Evolutionary conservation across 2,329 filamentous ascomycete genomes (phyloP).

Genomic region (Microsporum audouinii): DNA sequence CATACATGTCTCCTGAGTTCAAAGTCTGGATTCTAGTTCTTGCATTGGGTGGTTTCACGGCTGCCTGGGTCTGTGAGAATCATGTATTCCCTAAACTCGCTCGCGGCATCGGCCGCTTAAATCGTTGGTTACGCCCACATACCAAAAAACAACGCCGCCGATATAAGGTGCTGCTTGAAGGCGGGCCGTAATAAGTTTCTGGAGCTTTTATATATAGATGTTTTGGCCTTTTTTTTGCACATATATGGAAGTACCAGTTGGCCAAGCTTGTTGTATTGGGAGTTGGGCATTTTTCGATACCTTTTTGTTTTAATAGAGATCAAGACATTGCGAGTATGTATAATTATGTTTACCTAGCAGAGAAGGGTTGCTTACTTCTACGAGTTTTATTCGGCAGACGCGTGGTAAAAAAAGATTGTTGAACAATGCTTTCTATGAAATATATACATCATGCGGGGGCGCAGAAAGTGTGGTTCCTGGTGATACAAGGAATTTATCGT

Average conservation of each 20-base stretch:
- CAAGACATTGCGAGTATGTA: not conserved
- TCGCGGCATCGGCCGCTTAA: conserved; percentile 52
- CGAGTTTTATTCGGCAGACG: not conserved
- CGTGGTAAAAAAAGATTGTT: not conserved
- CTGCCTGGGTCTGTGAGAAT: conserved; percentile 62
- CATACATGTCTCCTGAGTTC: conserved; percentile 60
- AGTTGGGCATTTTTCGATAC: not conserved
- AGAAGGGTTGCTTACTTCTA: not conserved
- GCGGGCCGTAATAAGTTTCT: not conserved
- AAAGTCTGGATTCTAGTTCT: conserved; percentile 60
- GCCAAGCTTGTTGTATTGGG: not conserved
- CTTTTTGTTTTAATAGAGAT: not conserved
- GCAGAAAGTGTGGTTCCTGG: not conserved
- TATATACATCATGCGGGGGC: not conserved
- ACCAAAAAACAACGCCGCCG: conserved; percentile 67
- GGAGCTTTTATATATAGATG: not conserved
- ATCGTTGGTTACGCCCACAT: conserved; percentile 44
- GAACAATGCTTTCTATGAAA: not conserved
- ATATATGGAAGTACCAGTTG: not conserved
- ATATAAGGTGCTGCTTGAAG: conserved; percentile 71
- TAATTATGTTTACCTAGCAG: not conserved
- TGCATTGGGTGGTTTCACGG: conserved; percentile 55
- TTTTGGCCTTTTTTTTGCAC: not conserved
- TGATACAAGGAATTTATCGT: not conserved
- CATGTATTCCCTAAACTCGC: conserved; percentile 59